Evolutionary conservation across 2,329 filamentous ascomycete species (phyloP), one percentile per base, ranked within the genome.

Genomic region (Alternaria sp.): DNA sequence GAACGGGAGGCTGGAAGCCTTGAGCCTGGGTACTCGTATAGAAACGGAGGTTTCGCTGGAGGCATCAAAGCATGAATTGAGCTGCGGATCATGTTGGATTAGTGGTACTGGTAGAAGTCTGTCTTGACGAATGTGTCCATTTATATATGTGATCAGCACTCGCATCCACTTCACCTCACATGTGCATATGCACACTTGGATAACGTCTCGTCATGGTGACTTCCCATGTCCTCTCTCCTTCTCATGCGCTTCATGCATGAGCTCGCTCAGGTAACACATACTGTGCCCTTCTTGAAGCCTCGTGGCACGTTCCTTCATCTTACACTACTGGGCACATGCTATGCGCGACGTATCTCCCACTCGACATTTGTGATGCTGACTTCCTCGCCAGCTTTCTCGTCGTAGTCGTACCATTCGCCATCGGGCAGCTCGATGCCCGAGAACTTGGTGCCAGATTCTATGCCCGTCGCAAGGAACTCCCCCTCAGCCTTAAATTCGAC

Each of bases 381-480:
- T 79, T 98, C 94, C 51, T 96, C 92, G 0, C 90, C 86, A 0
- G 92, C 86, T 83, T 98, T 97, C 81, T 98, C 94, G 69, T 98
- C 94, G 73, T 98, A 99, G 71, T 98, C 94, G 79, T 91, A 99
- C 95, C 95, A 99, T 72, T 99, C 95, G 26, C 92, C 94, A 28
- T 99, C 95, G 0, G 84, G 83, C 56, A 99, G 81, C 68, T 98
- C 94, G 54, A 98, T 91, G 5, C 81, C 88, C 0, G 87, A 84
- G 74, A 99, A 99, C 71, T 92, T 91, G 41, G 91, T 95, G 9
- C 84, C 85, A 0, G 93, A 93, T 18, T 97, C 94, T 16, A 86
- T 61, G 3, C 94, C 95, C 47, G 91, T 92, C 0, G 91, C 94
- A 57, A 94, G 83, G 91, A 94, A 99, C 49, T 96, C 91, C 12